phyloP scores from a whole-genome alignment of 2,329 filamentous ascomycete species.

The Trichoderma sp. region DNA sequence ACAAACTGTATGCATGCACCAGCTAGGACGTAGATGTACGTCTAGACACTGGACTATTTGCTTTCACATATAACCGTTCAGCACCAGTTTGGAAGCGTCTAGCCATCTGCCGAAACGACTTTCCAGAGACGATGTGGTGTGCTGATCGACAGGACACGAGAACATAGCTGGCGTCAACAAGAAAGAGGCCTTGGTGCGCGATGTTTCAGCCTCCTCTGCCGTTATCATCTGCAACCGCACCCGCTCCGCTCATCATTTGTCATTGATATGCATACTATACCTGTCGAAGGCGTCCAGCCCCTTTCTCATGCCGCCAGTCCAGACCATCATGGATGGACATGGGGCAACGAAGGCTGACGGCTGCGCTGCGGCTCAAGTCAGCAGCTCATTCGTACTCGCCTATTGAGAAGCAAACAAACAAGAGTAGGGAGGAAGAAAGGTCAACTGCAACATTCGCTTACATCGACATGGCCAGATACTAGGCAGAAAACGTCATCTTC shows the following conservation, averaged over 20 bases:
- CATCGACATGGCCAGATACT: constrained; percentile 1
- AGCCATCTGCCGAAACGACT: constrained; percentile 2
- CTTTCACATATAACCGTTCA: neutral
- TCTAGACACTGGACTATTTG: too few species aligned
- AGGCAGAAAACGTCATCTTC: neutral
- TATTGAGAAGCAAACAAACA: neutral
- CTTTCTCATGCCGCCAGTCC: neutral
- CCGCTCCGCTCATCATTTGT: neutral
- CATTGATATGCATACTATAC: neutral
- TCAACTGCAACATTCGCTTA: neutral
- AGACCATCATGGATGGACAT: neutral
- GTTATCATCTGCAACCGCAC: constrained; percentile 2
- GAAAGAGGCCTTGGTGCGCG: neutral
- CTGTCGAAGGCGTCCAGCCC: neutral
- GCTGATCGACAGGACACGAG: neutral
- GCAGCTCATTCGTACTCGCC: neutral
- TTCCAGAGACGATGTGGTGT: neutral
- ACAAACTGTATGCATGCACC: neutral
- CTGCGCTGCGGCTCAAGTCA: neutral
- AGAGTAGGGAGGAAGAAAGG: neutral
- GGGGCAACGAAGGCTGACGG: neutral
- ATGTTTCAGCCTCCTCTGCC: neutral
- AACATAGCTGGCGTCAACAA: neutral
- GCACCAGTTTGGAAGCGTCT: neutral
- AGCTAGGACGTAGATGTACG: neutral